These are phyloP conservation scores for Metschnikowia gelsemii DNA, from an alignment of 805 yeast species.

Conservation along the genomic window DNA sequence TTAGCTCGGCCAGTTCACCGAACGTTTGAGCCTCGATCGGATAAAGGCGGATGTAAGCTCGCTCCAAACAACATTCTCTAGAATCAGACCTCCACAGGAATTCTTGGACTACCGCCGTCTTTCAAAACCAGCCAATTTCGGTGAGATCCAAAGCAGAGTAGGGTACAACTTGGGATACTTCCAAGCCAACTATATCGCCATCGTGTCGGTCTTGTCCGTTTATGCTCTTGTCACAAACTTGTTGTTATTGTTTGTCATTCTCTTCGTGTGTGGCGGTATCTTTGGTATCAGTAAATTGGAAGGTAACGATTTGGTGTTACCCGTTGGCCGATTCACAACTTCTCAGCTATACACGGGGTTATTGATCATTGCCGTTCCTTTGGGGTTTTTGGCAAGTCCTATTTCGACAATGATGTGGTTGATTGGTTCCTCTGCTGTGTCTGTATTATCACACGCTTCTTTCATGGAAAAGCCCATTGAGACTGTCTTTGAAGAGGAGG, in stretches of 20 bases:
- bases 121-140: constrained; percentile 86
- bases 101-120: constrained; percentile 88
- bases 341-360: constrained; percentile 84
- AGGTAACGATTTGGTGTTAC: constrained; percentile 80
- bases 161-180: constrained; percentile 83
- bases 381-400: constrained; percentile 87
- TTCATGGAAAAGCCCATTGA: constrained; percentile 95
- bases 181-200: constrained; percentile 78
- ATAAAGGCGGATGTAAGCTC: constrained; percentile 31
- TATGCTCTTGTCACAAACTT: constrained; percentile 88
- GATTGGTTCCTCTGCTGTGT: constrained; percentile 76
- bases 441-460: constrained; percentile 83
- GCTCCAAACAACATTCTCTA: constrained; percentile 62
- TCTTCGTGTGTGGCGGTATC: constrained; percentile 69
- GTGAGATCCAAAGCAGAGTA: constrained; percentile 87
- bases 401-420: constrained; percentile 89
- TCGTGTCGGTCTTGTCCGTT: constrained; percentile 68
- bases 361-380: constrained; percentile 71
- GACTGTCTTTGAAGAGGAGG: constrained; percentile 86
- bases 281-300: constrained; percentile 73
- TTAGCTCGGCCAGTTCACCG: constrained; percentile 14
- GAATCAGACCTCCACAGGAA: constrained; percentile 86
- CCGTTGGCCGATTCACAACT: constrained; percentile 68
- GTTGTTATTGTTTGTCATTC: constrained; percentile 77
- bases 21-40: constrained; percentile 27